Conservation (phyloP, 2,329 filamentous ascomycete genomes). For the Boeremia exigua region DNA sequence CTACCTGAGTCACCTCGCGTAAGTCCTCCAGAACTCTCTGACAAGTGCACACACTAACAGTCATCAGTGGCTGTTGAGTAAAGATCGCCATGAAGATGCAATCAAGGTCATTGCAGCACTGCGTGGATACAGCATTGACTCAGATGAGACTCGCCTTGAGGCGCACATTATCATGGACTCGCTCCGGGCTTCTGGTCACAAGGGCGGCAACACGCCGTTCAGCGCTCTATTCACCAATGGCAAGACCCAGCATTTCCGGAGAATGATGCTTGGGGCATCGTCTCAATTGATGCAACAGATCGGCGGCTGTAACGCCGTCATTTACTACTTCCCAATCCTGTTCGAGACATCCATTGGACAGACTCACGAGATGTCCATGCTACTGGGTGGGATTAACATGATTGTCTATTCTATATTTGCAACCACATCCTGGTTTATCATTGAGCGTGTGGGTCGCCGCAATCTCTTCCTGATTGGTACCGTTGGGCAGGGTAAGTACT, state of each 20-base stretch:
- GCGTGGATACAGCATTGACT: conserved; percentile 55
- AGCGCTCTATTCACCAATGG: conserved; percentile 66
- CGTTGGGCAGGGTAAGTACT: conserved; percentile 51
- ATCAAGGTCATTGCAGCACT: conserved; percentile 60
- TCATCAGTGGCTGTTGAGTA: conserved; percentile 63
- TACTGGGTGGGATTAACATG: conserved; percentile 60
- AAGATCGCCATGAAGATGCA: conserved; percentile 68
- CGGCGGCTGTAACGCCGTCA: conserved; percentile 49
- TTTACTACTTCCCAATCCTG: conserved; percentile 53
- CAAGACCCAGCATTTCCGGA: conserved; percentile 69
- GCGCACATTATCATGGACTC: conserved; percentile 71
- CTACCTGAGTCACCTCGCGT: conserved; percentile 68
- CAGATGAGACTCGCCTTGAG: conserved; percentile 64
- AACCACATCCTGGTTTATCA: conserved; percentile 67
- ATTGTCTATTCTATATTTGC: conserved; percentile 63
- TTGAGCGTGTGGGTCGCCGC: conserved; percentile 64
- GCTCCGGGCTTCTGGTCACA: conserved; percentile 50
- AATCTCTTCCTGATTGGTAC: conserved; percentile 53
- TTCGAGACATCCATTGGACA: conserved; percentile 59
- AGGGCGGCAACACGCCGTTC: conserved; percentile 51
- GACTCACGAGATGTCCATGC: conserved; percentile 49
- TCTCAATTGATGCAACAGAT: conserved; percentile 48
- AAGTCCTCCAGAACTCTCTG: not conserved
- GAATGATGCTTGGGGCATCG: conserved; percentile 66
- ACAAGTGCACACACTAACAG: not conserved